Conservation (phyloP, 2,329 filamentous ascomycete genomes). For the Penicillium sp. region DNA sequence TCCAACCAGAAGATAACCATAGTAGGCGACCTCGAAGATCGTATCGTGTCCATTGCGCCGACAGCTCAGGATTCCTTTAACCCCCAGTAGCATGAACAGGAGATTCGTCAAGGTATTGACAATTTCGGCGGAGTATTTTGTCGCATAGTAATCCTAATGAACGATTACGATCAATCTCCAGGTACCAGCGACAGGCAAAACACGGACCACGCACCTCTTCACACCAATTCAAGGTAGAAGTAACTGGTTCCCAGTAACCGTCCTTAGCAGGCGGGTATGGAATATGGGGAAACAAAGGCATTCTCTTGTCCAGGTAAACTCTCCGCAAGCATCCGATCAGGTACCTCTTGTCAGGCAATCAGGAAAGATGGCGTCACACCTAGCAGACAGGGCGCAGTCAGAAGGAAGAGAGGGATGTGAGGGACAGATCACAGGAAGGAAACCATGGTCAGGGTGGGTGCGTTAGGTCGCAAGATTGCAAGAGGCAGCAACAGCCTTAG, state of each 20-base stretch:
- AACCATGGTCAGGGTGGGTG: background rate
- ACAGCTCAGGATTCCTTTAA: constrained; percentile 76
- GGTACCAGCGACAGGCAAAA: background rate
- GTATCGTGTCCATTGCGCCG: constrained; percentile 71
- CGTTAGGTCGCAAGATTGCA: background rate
- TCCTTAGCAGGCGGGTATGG: constrained; percentile 54
- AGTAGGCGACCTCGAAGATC: constrained; percentile 73
- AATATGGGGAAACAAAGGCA: constrained; percentile 38
- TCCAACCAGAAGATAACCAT: constrained; percentile 66
- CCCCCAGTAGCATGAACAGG: constrained; percentile 78
- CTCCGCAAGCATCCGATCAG: constrained; percentile 11
- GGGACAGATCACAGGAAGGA: background rate
- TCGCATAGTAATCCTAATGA: constrained; percentile 73
- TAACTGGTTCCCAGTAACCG: constrained; percentile 72
- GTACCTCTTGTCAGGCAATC: background rate
- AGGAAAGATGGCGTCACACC: background rate
- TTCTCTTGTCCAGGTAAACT: constrained; percentile 25
- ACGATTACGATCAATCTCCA: constrained; percentile 24
- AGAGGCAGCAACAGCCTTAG: constrained; percentile 7
- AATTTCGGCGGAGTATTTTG: constrained; percentile 75
- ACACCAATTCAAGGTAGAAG: constrained; percentile 77
- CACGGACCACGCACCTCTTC: constrained; percentile 64
- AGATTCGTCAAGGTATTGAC: constrained; percentile 83
- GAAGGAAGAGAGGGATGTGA: background rate
- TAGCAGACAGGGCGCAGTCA: background rate